phyloP scores from a whole-genome alignment of 148 eudicot genomes.

The Pouteria glomerata region DNA sequence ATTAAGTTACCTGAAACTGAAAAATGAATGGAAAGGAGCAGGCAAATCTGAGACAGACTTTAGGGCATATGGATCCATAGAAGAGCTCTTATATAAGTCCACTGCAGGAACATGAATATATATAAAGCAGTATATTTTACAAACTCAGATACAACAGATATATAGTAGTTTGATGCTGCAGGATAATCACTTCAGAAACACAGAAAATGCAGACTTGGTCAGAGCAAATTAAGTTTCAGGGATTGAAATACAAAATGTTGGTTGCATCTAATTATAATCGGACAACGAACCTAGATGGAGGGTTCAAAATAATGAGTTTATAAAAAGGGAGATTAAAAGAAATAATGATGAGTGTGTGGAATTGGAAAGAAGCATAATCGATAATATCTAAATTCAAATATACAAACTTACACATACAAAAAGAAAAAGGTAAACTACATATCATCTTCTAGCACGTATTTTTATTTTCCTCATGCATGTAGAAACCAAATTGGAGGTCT shows the following conservation, averaged over 20 bases:
- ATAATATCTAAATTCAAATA: no score
- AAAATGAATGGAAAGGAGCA: conserved; percentile 43
- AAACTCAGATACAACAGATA: not conserved
- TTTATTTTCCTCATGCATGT: not conserved
- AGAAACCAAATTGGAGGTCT: not conserved
- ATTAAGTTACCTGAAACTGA: conserved; percentile 64
- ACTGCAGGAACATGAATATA: not conserved
- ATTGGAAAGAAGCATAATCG: no score
- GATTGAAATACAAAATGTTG: not conserved
- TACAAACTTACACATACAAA: not conserved
- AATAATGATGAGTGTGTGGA: no score
- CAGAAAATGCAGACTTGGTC: not conserved
- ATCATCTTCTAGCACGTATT: not conserved
- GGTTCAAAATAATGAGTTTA: not conserved
- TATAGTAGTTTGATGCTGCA: not conserved
- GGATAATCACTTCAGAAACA: not conserved
- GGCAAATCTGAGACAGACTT: conserved; percentile 62
- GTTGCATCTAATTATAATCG: not conserved
- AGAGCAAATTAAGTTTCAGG: not conserved
- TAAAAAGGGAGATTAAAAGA: not conserved
- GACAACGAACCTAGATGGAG: not conserved
- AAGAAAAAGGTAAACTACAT: not conserved
- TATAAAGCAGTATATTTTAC: not conserved
- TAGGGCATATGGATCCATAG: conserved; percentile 47
- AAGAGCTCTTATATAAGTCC: conserved; percentile 5